Evolutionary conservation across 352 stramenopile species (phyloP).

Genomic region (Globisporangium cystogenes): DNA sequence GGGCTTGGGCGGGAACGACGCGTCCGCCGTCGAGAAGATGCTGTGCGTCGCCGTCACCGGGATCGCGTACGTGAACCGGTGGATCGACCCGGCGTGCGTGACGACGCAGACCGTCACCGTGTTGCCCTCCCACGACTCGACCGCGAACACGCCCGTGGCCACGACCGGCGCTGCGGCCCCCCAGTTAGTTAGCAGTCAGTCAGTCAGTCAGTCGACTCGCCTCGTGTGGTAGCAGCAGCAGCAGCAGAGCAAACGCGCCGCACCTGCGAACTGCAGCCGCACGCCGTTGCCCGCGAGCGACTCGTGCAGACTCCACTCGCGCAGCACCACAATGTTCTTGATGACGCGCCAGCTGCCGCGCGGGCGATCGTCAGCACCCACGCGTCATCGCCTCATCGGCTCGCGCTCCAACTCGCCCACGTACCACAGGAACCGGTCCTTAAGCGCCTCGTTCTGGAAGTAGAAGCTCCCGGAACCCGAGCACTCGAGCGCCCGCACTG

Average conservation of each 20-base stretch:
- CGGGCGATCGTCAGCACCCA: too few species aligned
- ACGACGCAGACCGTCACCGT: conserved; percentile 56
- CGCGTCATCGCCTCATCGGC: too few species aligned
- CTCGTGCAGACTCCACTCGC: conserved; percentile 67
- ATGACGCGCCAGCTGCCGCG: conserved; percentile 68
- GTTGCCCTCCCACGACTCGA: conserved; percentile 59
- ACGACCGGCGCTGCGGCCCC: conserved; percentile 36
- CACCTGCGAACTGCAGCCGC: conserved; percentile 45
- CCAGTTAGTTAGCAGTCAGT: background rate
- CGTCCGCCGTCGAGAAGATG: conserved; percentile 48
- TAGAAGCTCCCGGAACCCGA: conserved; percentile 64
- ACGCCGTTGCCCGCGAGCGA: conserved; percentile 51
- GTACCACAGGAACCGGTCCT: conserved; percentile 62
- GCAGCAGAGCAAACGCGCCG: background rate
- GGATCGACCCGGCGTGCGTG: conserved; percentile 61
- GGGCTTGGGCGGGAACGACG: conserved; percentile 35
- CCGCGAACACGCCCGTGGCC: conserved; percentile 40
- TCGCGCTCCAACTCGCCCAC: too few species aligned
- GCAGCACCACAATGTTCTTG: conserved; percentile 68
- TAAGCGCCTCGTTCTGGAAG: conserved; percentile 62
- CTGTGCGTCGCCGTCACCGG: conserved; percentile 22
- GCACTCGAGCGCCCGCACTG: conserved; percentile 62
- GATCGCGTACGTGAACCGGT: conserved; percentile 59
- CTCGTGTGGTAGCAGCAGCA: background rate
- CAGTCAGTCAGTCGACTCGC: too few species aligned